phyloP scores from a whole-genome alignment of 495 filamentous ascomycete species.

The Talaromyces ruber region DNA sequence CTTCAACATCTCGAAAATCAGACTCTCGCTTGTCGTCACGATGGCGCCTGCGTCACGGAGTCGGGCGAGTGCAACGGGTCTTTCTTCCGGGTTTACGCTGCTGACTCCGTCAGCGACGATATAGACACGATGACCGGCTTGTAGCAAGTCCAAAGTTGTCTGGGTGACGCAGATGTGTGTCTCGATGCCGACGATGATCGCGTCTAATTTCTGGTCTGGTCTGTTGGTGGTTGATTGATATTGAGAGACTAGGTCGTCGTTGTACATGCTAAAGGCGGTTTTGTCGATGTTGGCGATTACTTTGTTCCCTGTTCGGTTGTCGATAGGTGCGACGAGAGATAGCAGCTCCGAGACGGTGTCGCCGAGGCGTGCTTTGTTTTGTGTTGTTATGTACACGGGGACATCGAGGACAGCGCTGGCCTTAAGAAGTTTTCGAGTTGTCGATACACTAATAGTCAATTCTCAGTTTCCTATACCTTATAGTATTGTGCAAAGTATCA shows the following conservation, averaged over 20 bases:
- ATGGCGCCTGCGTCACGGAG: slow-evolving; percentile 67
- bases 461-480: background rate
- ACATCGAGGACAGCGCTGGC: slow-evolving; percentile 56
- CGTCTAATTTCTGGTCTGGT: slow-evolving; percentile 15
- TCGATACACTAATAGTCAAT: slow-evolving; percentile 17
- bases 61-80: slow-evolving; percentile 67
- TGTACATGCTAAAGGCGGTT: slow-evolving; percentile 80
- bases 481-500: background rate
- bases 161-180: slow-evolving; percentile 92
- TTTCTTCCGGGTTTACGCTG: slow-evolving; percentile 74
- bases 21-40: slow-evolving; percentile 85
- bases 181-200: slow-evolving; percentile 71
- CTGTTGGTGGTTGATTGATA: background rate
- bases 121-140: slow-evolving; percentile 71
- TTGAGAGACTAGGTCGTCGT: slow-evolving; percentile 29
- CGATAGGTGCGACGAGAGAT: slow-evolving; percentile 18
- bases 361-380: slow-evolving; percentile 68
- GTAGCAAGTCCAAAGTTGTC: slow-evolving; percentile 74
- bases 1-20: slow-evolving; percentile 86
- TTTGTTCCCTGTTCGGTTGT: slow-evolving; percentile 12
- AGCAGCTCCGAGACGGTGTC: slow-evolving; percentile 63
- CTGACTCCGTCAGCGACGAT: slow-evolving; percentile 87
- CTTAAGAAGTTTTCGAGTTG: slow-evolving; percentile 32
- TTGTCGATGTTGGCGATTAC: slow-evolving; percentile 65
- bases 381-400: slow-evolving; percentile 78